These are phyloP conservation scores for Albizia julibrissin DNA, from an alignment of 306 rosid genomes.

Conservation along the genomic window DNA sequence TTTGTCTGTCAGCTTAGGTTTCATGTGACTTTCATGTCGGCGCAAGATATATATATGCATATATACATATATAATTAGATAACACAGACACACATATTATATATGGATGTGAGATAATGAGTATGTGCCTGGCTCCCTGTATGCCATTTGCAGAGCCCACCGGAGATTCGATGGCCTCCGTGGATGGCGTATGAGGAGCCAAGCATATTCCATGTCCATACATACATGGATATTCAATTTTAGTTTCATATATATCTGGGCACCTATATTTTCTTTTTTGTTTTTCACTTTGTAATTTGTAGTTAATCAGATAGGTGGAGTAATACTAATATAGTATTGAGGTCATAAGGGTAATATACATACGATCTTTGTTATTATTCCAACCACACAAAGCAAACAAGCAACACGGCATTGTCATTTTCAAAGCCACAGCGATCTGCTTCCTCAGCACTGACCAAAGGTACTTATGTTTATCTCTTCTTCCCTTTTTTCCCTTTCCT, in stretches of 20 bases:
- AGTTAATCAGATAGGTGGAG: background rate
- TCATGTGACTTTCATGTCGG: background rate
- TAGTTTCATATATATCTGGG: background rate
- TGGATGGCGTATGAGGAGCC: conserved; percentile 69
- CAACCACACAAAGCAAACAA: conserved; percentile 30
- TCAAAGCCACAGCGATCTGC: conserved; percentile 47
- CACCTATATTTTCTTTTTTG: background rate
- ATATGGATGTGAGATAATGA: conserved; percentile 24
- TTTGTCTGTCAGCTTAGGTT: background rate
- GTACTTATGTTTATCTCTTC: conserved; percentile 38
- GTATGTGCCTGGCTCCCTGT: conserved; percentile 64
- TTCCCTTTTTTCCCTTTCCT: background rate
- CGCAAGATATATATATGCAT: background rate
- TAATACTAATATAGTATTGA: background rate
- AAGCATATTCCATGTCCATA: conserved; percentile 49
- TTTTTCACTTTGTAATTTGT: background rate
- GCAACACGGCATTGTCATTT: conserved; percentile 47
- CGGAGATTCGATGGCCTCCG: conserved; percentile 39
- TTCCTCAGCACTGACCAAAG: conserved; percentile 44
- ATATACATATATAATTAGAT: background rate
- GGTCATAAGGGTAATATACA: background rate
- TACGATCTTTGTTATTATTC: conserved; percentile 14
- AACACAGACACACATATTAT: background rate
- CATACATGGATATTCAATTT: background rate
- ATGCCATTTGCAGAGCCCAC: conserved; percentile 54